Conservation (phyloP, 352 stramenopile genomes). For the Phytopythium mirpurense region DNA sequence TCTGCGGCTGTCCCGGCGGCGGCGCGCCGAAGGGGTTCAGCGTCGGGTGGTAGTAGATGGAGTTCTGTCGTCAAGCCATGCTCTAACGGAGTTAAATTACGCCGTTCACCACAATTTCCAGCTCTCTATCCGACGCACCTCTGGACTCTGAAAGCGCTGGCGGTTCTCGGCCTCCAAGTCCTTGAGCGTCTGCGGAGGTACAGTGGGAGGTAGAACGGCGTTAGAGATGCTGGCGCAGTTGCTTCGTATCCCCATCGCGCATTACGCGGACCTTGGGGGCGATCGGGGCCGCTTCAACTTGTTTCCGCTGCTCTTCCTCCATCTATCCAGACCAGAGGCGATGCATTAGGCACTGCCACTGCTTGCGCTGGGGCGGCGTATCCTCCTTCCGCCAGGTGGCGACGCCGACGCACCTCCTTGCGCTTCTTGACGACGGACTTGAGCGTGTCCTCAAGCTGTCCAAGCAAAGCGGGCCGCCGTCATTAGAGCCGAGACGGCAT, state of each 20-base stretch:
- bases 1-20: conserved; percentile 54
- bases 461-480: neutral
- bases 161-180: conserved; percentile 51
- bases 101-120: neutral
- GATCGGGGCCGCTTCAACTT: conserved; percentile 21
- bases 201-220: neutral
- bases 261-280: conserved; percentile 22
- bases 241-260: no score
- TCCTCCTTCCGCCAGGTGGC: neutral
- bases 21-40: conserved; percentile 72
- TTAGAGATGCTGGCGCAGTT: neutral
- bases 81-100: neutral
- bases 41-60: conserved; percentile 78
- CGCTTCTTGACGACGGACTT: conserved; percentile 61
- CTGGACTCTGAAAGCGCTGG: conserved; percentile 62
- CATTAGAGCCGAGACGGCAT: neutral
- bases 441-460: conserved; percentile 63
- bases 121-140: conserved; percentile 20
- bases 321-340: conserved; percentile 20
- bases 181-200: conserved; percentile 32
- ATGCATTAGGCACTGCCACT: no score
- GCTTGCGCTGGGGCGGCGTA: no score
- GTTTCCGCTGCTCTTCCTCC: conserved; percentile 32
- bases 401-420: conserved; percentile 32
- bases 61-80: conserved; percentile 35